Evolutionary conservation across 73 alveolate genomes (phyloP).

Genomic region (Symbiodinium pilosum): DNA sequence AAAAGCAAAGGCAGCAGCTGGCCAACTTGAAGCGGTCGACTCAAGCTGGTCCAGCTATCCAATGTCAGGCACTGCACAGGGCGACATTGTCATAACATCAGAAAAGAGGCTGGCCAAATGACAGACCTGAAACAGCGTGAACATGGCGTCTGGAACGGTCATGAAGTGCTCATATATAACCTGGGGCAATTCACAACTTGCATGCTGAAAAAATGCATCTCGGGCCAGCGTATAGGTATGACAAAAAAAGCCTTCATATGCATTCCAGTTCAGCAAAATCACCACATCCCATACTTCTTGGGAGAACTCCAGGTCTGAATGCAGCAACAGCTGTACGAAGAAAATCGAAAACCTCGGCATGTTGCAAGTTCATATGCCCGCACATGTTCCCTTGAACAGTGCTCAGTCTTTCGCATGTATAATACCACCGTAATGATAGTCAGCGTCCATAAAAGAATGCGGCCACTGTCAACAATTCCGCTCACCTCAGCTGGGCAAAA

Average conservation of each 20-base stretch:
- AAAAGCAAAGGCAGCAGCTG: background rate
- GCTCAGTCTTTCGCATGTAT: slow-evolving; percentile 45
- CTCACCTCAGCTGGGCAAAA: slow-evolving; percentile 38
- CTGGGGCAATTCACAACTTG: slow-evolving; percentile 16
- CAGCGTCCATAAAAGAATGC: slow-evolving; percentile 81
- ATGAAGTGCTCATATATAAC: slow-evolving; percentile 16
- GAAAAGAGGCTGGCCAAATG: background rate
- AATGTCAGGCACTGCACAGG: slow-evolving; percentile 71
- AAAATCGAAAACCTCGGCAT: slow-evolving; percentile 76
- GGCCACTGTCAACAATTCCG: slow-evolving; percentile 91
- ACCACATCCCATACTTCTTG: background rate
- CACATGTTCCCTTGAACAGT: background rate
- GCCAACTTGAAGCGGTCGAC: slow-evolving; percentile 52
- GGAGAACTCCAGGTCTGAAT: slow-evolving; percentile 2
- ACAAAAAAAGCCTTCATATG: too few species aligned
- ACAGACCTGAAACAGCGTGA: slow-evolving; percentile 72
- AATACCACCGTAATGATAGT: slow-evolving; percentile 72
- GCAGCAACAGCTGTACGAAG: slow-evolving; percentile 74
- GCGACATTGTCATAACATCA: too few species aligned
- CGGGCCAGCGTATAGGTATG: too few species aligned
- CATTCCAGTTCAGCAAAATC: background rate
- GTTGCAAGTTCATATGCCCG: background rate
- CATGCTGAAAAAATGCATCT: too few species aligned
- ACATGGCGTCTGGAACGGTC: slow-evolving; percentile 77
- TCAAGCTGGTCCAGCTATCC: slow-evolving; percentile 90